Evolutionary conservation across 768 basidiomycete genomes (phyloP).

Genomic region (Pleurotus djamor): DNA sequence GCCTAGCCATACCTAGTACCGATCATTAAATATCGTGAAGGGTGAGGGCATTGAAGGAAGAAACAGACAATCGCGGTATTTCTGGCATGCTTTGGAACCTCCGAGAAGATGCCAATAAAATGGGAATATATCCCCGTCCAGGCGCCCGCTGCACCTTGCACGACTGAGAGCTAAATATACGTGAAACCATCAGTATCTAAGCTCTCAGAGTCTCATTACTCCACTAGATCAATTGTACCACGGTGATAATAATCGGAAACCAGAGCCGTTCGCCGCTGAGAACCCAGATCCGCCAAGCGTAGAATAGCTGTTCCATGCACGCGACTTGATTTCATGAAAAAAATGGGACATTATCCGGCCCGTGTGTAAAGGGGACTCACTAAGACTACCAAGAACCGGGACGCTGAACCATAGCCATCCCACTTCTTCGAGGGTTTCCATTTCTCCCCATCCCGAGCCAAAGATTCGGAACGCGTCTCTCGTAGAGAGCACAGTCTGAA

Average conservation of each 20-base stretch:
- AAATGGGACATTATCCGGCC: no score
- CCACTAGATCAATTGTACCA: constrained; percentile 2
- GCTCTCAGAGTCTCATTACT: no score
- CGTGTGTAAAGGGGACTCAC: no score
- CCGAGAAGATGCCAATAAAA: constrained; percentile 9
- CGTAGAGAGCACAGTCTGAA: constrained; percentile 18
- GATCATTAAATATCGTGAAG: no score
- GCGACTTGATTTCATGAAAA: constrained; percentile 10
- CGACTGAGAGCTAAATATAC: constrained; percentile 7
- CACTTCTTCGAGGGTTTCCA: constrained; percentile 15
- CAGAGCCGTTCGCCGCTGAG: constrained; percentile 5
- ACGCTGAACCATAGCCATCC: constrained; percentile 22
- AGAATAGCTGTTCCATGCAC: constrained; percentile 16
- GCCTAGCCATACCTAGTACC: constrained; percentile 13
- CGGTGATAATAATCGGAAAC: constrained; percentile 4
- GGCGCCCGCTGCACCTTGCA: constrained; percentile 11
- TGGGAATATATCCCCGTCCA: constrained; percentile 10
- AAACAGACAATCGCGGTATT: background rate
- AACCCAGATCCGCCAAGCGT: constrained; percentile 14
- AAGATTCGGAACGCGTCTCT: constrained; percentile 21
- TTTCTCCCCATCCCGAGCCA: constrained; percentile 21
- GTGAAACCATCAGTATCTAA: background rate
- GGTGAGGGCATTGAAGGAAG: background rate
- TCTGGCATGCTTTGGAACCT: constrained; percentile 2
- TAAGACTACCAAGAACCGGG: constrained; percentile 18